Percentiles rank a stretch among this genome's conserved stretches.
Evolutionary conservation across 257 asterid genomes (phyloP).

Genomic region (Parsonsia alboflavescens): DNA sequence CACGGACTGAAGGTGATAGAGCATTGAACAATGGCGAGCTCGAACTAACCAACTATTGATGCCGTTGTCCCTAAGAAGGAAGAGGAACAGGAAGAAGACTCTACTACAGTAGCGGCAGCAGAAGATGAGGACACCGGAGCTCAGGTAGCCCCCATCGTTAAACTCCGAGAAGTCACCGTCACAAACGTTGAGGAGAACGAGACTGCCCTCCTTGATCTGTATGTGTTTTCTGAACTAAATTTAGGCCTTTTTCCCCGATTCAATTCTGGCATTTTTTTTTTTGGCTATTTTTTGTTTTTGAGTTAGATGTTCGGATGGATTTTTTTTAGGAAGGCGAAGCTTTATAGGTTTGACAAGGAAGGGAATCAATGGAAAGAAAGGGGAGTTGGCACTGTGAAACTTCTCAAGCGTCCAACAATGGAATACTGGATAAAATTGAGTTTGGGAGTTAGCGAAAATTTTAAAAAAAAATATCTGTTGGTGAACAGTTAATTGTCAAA

Average conservation of each 20-base stretch:
- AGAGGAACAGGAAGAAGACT: constrained; percentile 48
- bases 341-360: constrained; percentile 85
- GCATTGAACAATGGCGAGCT: constrained; percentile 40
- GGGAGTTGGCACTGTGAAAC: constrained; percentile 84
- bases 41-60: constrained; percentile 17
- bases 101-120: constrained; percentile 30
- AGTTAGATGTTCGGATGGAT: constrained; percentile 2
- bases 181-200: constrained; percentile 82
- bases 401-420: too few species aligned
- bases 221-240: constrained; percentile 16
- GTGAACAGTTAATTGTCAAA: too few species aligned
- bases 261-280: background rate
- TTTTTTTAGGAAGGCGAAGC: constrained; percentile 64
- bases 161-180: constrained; percentile 66
- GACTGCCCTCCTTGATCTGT: constrained; percentile 62
- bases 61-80: constrained; percentile 35
- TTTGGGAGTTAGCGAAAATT: too few species aligned
- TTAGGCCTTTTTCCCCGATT: background rate
- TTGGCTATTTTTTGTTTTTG: too few species aligned
- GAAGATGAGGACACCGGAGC: constrained; percentile 91
- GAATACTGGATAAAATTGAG: too few species aligned
- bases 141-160: constrained; percentile 68
- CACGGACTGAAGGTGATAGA: background rate
- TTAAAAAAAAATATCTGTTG: too few species aligned
- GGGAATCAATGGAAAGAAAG: constrained; percentile 93